Evolutionary conservation across 2,329 filamentous ascomycete genomes (phyloP), one percentile per base, ranked within the genome.

Genomic region (Colletotrichum cordylinicola): DNA sequence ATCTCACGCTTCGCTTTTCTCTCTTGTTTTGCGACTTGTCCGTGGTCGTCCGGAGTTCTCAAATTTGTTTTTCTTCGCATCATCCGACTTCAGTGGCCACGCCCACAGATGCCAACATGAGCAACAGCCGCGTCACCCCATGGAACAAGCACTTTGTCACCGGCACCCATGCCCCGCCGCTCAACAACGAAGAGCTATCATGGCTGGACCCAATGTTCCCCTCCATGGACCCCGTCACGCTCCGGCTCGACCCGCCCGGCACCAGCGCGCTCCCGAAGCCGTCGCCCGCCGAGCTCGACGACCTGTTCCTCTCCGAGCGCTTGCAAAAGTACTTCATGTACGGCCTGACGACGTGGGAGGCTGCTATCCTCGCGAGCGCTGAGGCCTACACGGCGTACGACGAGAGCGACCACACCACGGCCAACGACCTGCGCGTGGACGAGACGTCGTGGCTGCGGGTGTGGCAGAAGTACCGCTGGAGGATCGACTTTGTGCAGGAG

Each of bases 301-400:
- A 69, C 12, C 56, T 79, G 1, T 77, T 70, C 16, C 27, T 29
- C 2, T 61, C 55, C 4, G 78, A 79, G 37, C 15, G 16, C 3
- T 24, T 37, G 5, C 77, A 79, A 31, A 21, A 27, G 13, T 8
- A 29, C 12, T 10, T 52, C 4, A n/a, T 72, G 8, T 33, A 16
- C 8, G 77, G 77, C 4, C 12, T 78, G 10, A 61, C 71, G 6
- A 75, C 75, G 6, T 78, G 70, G 65, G 78, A 79, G 27, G 69
- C 77, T 8, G 61, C 67, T 3, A 12, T 73, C 2, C 52, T 79
- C 2, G 67, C 74, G 0, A 56, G 67, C 10, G 29, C 43, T 8
- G 21, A 60, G 6, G 39, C n/a, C 2, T 76, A 74, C 21, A 31
- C 58, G 8, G 61, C 35, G 8, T 16, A 9, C 6, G 43, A 61